A percentile compares a stretch with the other conserved stretches of the same genome.
Evolutionary conservation across 768 basidiomycete genomes (phyloP).

Genomic region (Lyophyllum decastes): DNA sequence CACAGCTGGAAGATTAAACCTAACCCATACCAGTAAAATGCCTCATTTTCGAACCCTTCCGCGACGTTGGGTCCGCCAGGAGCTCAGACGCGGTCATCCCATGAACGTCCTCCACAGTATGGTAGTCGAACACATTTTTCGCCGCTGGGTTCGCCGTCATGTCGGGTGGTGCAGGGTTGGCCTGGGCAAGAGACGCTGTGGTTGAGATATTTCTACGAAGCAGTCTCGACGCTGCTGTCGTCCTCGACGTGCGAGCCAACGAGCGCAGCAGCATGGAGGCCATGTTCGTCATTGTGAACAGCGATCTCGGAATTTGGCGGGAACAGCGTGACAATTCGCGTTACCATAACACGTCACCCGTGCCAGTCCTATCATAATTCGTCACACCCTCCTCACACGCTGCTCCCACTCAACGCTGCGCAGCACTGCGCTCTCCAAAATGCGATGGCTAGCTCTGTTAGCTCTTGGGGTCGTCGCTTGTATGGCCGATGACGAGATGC

Average conservation of each 20-base stretch:
- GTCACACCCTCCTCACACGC: no score
- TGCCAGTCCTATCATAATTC: not conserved
- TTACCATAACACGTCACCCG: slow-evolving; percentile 5
- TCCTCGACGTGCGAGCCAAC: slow-evolving; percentile 47
- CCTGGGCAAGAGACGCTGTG: slow-evolving; percentile 29
- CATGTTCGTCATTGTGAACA: slow-evolving; percentile 46
- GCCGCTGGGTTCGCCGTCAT: slow-evolving; percentile 16
- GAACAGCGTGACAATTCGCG: slow-evolving; percentile 25
- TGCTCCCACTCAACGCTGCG: not conserved
- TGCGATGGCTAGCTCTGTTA: slow-evolving; percentile 9
- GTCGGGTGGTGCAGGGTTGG: slow-evolving; percentile 30
- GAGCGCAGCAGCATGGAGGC: slow-evolving; percentile 68
- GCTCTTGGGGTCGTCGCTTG: slow-evolving; percentile 4
- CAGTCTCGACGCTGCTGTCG: slow-evolving; percentile 26
- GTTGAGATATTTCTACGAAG: slow-evolving; percentile 39
- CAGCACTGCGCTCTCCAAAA: not conserved
- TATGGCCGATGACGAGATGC: slow-evolving; percentile 44
- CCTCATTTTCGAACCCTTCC: slow-evolving; percentile 79
- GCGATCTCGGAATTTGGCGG: slow-evolving; percentile 40
- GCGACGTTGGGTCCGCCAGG: slow-evolving; percentile 68
- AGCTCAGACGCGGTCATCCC: slow-evolving; percentile 79
- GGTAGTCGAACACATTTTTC: slow-evolving; percentile 62
- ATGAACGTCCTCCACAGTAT: slow-evolving; percentile 84
- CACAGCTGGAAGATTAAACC: not conserved
- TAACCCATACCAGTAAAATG: slow-evolving; percentile 84